Evolutionary conservation across 2,329 filamentous ascomycete genomes (phyloP), one percentile per base, ranked within the genome.

Genomic region (Sordariomycetes sp.): DNA sequence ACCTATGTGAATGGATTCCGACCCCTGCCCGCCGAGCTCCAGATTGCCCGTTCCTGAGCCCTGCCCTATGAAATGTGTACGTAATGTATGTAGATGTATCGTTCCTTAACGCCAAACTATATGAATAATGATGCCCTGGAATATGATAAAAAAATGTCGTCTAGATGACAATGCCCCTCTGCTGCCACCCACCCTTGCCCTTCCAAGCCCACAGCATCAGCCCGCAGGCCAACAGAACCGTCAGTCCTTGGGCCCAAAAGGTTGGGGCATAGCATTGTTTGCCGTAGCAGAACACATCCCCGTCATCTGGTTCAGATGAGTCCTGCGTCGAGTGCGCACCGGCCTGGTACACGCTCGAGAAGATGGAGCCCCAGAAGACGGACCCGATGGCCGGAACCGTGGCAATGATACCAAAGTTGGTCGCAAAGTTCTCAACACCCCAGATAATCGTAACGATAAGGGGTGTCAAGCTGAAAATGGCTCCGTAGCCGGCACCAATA

Each of bases 341-440:
- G 28, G 68, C 68, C 56, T 92, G 79, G 49, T 93, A 93, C 3
- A 86, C 78, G 1, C 68, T 73, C 6, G 83, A 86, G 55, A 96
- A 98, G n/a, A 95, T 64, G 1, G 92, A 57, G 0, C 88, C 86
- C 87, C 90, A 98, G 21, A 94, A 70, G 0, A 86, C 86, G 0
- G 90, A 87, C 0, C 90, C 92, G 0, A 83, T 61, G 0, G 92
- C 92, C 3, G 92, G 92, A 37, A 90, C 79, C 68, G 93, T 92
- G 27, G 88, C 87, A 7, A 96, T 79, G 40, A 96, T 88, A 8
- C 92, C 92, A 79, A 90, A 98, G 49, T 98, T 96, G 1, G 92
- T 98, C 38, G 86, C 92, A 53, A 98, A 96, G 55, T 96, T 98
- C 64, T 96, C 88, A 0, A 94, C 87, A 18, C 92, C 92, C 92